A percentile compares a stretch with the other conserved stretches of the same genome.
phyloP scores from a whole-genome alignment of 345 rosid species.

The Chamaenerion angustifolium region DNA sequence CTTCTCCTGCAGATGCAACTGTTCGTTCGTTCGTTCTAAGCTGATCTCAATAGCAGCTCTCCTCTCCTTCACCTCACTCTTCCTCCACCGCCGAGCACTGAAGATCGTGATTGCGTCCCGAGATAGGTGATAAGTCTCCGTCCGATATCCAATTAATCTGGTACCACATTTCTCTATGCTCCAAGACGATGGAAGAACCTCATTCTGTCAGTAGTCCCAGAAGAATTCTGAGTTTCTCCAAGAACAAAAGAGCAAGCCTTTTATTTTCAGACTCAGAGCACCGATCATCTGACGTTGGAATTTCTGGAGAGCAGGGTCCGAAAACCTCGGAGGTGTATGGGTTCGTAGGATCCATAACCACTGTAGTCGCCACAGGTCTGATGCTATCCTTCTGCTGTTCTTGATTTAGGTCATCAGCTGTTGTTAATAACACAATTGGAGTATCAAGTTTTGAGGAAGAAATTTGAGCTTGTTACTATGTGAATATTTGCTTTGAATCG shows the following conservation, averaged over 20 bases:
- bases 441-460: too few species aligned
- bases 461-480: too few species aligned
- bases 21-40: too few species aligned
- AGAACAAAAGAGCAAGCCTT: constrained; percentile 34
- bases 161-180: too few species aligned
- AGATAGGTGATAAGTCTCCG: too few species aligned
- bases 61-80: too few species aligned
- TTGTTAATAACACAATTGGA: not conserved
- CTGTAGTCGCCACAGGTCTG: constrained; percentile 58
- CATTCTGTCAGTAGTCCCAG: constrained; percentile 68
- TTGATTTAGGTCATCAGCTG: not conserved
- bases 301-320: constrained; percentile 60
- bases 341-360: constrained; percentile 72
- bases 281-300: constrained; percentile 28
- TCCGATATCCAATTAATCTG: too few species aligned
- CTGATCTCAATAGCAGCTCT: too few species aligned
- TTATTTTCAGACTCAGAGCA: constrained; percentile 32
- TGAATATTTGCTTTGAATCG: too few species aligned
- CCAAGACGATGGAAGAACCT: constrained; percentile 38
- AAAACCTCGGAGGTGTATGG: constrained; percentile 83
- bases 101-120: too few species aligned
- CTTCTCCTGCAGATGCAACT: too few species aligned
- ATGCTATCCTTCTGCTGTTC: not conserved
- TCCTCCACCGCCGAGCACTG: too few species aligned
- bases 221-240: constrained; percentile 49